Evolutionary conservation across 345 rosid species (phyloP).

Genomic region (Syzygium aqueum): DNA sequence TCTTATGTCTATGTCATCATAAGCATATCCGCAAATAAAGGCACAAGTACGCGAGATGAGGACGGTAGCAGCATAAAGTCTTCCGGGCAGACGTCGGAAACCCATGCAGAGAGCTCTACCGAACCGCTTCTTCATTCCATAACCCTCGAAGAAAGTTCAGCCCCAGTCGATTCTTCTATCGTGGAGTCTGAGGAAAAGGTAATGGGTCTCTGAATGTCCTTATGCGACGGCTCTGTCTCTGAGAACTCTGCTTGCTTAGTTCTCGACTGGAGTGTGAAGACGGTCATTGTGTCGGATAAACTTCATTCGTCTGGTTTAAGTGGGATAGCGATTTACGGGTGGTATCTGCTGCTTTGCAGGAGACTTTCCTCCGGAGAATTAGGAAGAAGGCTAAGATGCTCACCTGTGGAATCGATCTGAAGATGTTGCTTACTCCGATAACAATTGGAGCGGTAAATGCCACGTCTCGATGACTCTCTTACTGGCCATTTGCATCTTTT

Average conservation of each 20-base stretch:
- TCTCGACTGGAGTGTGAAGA: not conserved
- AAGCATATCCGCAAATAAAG: slow-evolving; percentile 7
- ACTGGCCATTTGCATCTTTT: not conserved
- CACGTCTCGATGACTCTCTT: not conserved
- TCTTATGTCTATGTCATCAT: slow-evolving; percentile 25
- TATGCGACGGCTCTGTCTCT: not conserved
- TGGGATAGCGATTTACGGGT: not conserved
- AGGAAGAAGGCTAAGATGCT: not conserved
- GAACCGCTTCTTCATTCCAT: slow-evolving; percentile 12
- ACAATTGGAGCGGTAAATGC: slow-evolving; percentile 22
- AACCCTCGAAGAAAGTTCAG: not conserved
- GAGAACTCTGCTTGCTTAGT: not conserved
- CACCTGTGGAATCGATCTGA: slow-evolving; percentile 10
- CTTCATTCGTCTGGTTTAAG: not conserved
- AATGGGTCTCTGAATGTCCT: not conserved
- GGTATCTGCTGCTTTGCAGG: not conserved
- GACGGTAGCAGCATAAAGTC: not conserved
- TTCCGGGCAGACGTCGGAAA: slow-evolving; percentile 5
- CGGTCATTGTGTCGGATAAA: not conserved
- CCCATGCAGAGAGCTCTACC: not conserved
- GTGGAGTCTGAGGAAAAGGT: not conserved
- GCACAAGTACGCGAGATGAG: not conserved
- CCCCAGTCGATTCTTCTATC: not conserved
- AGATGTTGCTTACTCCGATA: slow-evolving; percentile 23
- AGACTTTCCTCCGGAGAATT: not conserved